Base-by-base conservation (phyloP, 257 asterid genomes). In the Dorcoceras hygrometricum region DNA sequence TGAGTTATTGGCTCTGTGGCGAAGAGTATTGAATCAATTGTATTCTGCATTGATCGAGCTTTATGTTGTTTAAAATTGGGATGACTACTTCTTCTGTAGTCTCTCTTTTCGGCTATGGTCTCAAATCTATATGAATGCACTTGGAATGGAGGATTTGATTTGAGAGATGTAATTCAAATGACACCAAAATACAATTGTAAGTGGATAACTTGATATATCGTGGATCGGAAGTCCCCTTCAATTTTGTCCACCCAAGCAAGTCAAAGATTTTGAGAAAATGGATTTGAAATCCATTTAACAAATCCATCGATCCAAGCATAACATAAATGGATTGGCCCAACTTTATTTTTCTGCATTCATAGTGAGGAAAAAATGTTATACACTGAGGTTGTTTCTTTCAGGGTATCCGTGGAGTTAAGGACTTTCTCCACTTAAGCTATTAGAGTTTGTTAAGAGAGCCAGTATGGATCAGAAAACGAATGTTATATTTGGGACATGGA, bases 401-500 rank as follows among this genome's bases (percentile, higher is more conserved):
- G 74, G 76, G 67, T 66, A 12, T 39, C 23, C 29, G 27, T 55
- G 58, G 59, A 50, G 46, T 66, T 62, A 28, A 79, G 57, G 31
- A 48, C 63, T n/a, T 43, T 46, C 59, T 51, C 65, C 27, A 27
- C 29, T 53, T 39, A 34, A 74, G 65, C 66, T 20, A 32, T 60
- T 59, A 5, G 20, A 62, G 54, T 69, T 57, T 68, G 75, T 57
- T 43, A 64, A 43, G 71, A 43, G 71, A 75, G 72, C 63, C 62
- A 71, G 28, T 32, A 83, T 84, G 86, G 85, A 83, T 73, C 82
- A 63, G 67, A 92, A 82, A 73, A 66, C 70, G 84, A 81, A 88
- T 27, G 96, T 93, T 90, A 86, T 76, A 79, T 93, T 64, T 90
- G 99, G 99, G 99, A 93, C 78, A 90, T 93, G 99, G 99, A 93